Evolutionary conservation across 2,329 filamentous ascomycete species (phyloP).

Genomic region (Arachnomyces sp.): DNA sequence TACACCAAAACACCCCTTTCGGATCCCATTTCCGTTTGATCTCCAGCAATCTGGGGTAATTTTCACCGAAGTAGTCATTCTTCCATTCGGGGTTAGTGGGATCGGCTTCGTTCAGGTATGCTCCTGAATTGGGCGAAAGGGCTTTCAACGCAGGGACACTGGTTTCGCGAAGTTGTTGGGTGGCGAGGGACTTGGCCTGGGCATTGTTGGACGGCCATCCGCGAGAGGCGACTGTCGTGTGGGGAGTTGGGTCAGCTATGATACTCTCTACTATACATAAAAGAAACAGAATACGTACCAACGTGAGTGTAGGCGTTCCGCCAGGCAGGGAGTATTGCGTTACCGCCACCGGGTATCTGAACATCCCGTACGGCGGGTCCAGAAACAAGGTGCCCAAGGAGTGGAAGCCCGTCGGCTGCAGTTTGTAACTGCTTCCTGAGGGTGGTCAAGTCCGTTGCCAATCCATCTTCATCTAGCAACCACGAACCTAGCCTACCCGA

Average conservation of each 20-base stretch:
- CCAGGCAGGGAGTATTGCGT: constrained; percentile 28
- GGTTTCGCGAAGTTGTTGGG: constrained; percentile 9
- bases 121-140: constrained; percentile 18
- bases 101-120: constrained; percentile 21
- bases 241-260: no score
- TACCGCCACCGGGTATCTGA: no score
- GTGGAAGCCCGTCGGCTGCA: no score
- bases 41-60: constrained; percentile 19
- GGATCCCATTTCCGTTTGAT: constrained; percentile 25
- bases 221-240: no score
- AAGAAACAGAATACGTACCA: constrained; percentile 18
- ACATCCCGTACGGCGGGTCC: no score
- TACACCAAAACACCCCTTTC: no score
- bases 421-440: no score
- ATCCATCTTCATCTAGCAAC: no score
- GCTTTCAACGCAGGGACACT: constrained; percentile 18
- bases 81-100: constrained; percentile 13
- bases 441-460: no score
- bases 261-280: constrained; percentile 8
- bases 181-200: not conserved
- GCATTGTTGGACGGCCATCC: constrained; percentile 1
- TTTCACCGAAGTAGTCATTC: constrained; percentile 19
- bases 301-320: constrained; percentile 25
- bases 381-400: no score
- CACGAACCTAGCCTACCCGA: no score